Evolutionary conservation across 148 eudicot genomes (phyloP), one percentile per base, ranked within the genome.

Genomic region (Rhododendron molle): DNA sequence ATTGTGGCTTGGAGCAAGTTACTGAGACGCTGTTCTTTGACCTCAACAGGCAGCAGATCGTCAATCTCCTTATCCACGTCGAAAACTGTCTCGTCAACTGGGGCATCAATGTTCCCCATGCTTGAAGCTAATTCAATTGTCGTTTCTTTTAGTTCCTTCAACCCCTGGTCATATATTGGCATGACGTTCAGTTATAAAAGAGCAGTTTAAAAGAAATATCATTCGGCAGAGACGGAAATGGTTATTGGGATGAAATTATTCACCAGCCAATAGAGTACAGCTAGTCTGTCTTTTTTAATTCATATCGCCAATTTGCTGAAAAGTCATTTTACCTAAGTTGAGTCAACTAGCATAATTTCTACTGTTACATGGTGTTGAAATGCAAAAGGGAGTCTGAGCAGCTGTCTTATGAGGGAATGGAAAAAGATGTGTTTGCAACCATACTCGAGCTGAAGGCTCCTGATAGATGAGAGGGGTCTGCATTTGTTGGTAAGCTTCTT

Each of bases 381-480:
- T 26, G 56, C 38, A 76, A 76, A 26, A 71, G 20, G 76, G 20
- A 28, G 30, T 30, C 20, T 23, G 50, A 65, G 79, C 77, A 87
- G 71, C 47, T 6, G 21, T 2, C 67, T 6, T 7, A 80, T 20
- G 11, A 69, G 34, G 32, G 40, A 16, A 11, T 23, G 26, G 5
- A 47, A 47, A 71, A 69, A 85, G 1, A 44, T 36, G 28, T 20
- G 36, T 40, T 34, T 69, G 69, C 9, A 84, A 47, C 74, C 83
- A 32, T 92, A 95, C 98, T 76, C 83, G 88, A 81, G 92, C 81
- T 81, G 98, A 93, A 65, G 94, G 85, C 65, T 89, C 91, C 90
- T 95, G 99, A 87, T 95, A 90, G 87, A 93, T 94, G 73, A 97
- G 95, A 81, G 99, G 99, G 28, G 96, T 97, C 89, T 97, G 99